Evolutionary conservation across 2,329 filamentous ascomycete species (phyloP).

Genomic region (Neoscytalidium dimidiatum): DNA sequence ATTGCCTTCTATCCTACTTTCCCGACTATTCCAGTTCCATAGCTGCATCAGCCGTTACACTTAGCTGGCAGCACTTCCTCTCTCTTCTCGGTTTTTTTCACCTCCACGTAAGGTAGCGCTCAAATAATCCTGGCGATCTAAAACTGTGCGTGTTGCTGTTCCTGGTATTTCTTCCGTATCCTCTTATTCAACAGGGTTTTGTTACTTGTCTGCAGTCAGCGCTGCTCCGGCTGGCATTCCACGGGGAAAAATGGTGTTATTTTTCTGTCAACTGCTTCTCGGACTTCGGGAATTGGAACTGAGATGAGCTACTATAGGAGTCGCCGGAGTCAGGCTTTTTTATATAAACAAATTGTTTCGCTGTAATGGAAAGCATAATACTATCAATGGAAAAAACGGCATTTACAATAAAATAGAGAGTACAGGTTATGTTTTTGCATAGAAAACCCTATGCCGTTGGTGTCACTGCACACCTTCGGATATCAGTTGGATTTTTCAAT

Average conservation of each 20-base stretch:
- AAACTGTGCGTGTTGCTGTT: background rate
- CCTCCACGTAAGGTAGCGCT: slow-evolving; percentile 3
- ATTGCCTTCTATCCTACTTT: slow-evolving; percentile 11
- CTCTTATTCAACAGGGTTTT: background rate
- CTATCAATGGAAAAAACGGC: slow-evolving; percentile 9
- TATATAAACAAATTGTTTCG: slow-evolving; percentile 17
- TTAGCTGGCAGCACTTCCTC: background rate
- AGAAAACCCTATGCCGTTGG: background rate
- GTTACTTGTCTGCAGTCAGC: slow-evolving; percentile 13
- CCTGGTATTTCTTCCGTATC: background rate
- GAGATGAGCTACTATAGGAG: slow-evolving; percentile 14
- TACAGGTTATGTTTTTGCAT: background rate
- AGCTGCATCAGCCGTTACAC: background rate
- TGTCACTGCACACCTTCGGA: too few species aligned
- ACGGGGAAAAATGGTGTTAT: slow-evolving; percentile 8
- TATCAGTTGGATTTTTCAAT: too few species aligned
- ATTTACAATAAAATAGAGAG: background rate
- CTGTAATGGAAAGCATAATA: slow-evolving; percentile 18
- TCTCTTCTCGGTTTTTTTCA: slow-evolving; percentile 11
- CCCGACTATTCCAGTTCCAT: background rate
- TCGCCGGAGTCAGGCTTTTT: slow-evolving; percentile 16
- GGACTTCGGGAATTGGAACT: slow-evolving; percentile 10
- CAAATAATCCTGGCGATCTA: slow-evolving; percentile 1
- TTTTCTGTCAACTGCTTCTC: slow-evolving; percentile 15
- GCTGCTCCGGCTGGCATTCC: slow-evolving; percentile 15